A percentile compares a stretch with the other conserved stretches of the same genome.
Conservation (phyloP, 176 grass and related monocot genomes). For the Eleusine indica region DNA sequence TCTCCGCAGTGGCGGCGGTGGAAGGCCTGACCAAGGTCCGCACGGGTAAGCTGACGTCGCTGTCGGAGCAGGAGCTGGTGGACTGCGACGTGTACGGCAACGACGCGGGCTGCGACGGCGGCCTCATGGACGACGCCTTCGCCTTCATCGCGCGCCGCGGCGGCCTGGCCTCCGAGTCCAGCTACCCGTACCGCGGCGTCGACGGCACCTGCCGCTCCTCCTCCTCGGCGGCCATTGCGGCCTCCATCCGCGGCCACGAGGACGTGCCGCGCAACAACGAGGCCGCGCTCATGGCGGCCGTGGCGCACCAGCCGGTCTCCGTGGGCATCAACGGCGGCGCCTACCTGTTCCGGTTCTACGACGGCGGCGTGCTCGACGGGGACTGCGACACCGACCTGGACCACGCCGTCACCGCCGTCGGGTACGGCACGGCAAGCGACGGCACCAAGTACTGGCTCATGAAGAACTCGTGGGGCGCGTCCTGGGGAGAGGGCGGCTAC, state of each 20-base stretch:
- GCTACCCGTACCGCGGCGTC: slow-evolving; percentile 55
- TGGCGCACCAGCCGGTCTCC: slow-evolving; percentile 60
- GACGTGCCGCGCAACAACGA: slow-evolving; percentile 61
- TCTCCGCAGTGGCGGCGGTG: slow-evolving; percentile 64
- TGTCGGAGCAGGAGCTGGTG: slow-evolving; percentile 72
- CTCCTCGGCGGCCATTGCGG: neutral
- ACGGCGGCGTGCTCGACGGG: slow-evolving; percentile 51
- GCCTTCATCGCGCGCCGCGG: slow-evolving; percentile 46
- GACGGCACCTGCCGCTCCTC: slow-evolving; percentile 42
- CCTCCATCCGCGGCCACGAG: slow-evolving; percentile 45
- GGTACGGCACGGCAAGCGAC: slow-evolving; percentile 55
- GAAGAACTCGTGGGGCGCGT: slow-evolving; percentile 71
- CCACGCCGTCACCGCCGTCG: slow-evolving; percentile 64
- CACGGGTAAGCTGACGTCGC: slow-evolving; percentile 54
- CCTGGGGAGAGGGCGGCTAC: slow-evolving; percentile 66
- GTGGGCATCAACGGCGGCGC: slow-evolving; percentile 53
- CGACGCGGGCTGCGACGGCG: slow-evolving; percentile 61
- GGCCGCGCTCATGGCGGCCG: slow-evolving; percentile 48
- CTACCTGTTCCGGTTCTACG: slow-evolving; percentile 58
- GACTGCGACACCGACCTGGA: slow-evolving; percentile 49
- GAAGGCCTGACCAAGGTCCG: slow-evolving; percentile 56
- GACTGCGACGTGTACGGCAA: slow-evolving; percentile 61
- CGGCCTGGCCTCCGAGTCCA: slow-evolving; percentile 50
- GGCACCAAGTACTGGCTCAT: slow-evolving; percentile 57
- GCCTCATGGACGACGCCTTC: slow-evolving; percentile 69